phyloP scores from a whole-genome alignment of 108 stramenopile genomes.

The Nitzschia sp. region DNA sequence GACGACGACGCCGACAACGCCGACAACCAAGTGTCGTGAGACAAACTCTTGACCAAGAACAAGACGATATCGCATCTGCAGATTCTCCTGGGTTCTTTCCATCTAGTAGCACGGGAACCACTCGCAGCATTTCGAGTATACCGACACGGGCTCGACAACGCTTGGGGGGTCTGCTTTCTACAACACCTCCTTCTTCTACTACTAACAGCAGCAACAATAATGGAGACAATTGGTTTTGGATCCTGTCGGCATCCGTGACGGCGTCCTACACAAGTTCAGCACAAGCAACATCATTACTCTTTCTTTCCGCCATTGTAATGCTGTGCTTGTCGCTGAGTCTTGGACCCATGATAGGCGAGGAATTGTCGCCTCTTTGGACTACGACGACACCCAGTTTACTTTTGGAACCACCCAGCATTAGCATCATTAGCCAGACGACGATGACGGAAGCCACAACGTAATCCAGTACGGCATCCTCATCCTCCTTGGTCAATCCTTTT shows the following conservation, averaged over 20 bases:
- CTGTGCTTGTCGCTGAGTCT: neutral
- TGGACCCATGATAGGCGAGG: neutral
- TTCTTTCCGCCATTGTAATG: neutral
- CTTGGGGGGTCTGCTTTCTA: no score
- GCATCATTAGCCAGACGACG: no score
- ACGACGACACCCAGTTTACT: no score
- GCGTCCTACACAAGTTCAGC: neutral
- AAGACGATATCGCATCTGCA: no score
- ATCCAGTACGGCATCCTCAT: neutral
- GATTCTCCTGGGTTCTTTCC: neutral
- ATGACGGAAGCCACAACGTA: no score
- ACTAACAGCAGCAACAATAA: neutral
- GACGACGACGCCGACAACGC: neutral
- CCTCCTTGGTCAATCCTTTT: neutral
- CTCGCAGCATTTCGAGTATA: no score
- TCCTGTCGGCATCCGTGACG: conserved; percentile 2
- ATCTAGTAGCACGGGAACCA: no score
- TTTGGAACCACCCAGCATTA: neutral
- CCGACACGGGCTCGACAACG: no score
- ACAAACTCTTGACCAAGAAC: neutral
- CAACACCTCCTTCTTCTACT: neutral
- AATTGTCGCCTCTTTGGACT: no score
- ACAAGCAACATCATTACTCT: neutral
- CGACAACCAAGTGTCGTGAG: no score
- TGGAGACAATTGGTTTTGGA: neutral